These are phyloP conservation scores for Eucalyptus dawsonii DNA, from an alignment of 345 rosid genomes.

Conservation along the genomic window DNA sequence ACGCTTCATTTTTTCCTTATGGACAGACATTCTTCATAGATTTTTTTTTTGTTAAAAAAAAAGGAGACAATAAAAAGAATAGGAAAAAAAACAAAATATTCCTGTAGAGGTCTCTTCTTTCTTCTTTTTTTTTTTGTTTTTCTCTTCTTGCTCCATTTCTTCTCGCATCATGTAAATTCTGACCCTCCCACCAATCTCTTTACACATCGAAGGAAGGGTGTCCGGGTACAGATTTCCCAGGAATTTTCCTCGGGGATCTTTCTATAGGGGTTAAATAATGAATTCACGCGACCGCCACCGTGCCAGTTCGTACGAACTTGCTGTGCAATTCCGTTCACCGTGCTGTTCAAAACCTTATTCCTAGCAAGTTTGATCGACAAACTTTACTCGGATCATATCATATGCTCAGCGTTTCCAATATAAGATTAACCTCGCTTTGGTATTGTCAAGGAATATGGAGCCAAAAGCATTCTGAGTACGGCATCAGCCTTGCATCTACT, in stretches of 20 bases:
- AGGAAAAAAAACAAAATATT: no score
- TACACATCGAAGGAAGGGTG: neutral
- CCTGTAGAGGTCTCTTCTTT: no score
- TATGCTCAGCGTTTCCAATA: neutral
- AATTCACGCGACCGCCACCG: slow-evolving; percentile 31
- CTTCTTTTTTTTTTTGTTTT: no score
- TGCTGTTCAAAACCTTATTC: neutral
- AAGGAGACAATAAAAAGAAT: no score
- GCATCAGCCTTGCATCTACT: neutral
- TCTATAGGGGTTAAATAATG: neutral
- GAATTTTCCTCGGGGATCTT: neutral
- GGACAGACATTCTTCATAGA: no score
- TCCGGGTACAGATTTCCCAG: neutral
- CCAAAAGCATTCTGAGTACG: neutral
- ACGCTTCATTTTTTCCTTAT: no score
- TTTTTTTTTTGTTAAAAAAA: no score
- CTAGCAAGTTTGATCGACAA: neutral
- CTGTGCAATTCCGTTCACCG: neutral
- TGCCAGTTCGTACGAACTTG: slow-evolving; percentile 27
- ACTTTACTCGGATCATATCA: neutral
- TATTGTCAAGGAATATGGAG: neutral
- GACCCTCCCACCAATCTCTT: neutral
- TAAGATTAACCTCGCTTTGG: neutral
- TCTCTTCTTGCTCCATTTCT: neutral
- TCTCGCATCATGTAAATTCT: neutral